phyloP scores from a whole-genome alignment of 805 yeast genomes.

The Ogataea methylovora region DNA sequence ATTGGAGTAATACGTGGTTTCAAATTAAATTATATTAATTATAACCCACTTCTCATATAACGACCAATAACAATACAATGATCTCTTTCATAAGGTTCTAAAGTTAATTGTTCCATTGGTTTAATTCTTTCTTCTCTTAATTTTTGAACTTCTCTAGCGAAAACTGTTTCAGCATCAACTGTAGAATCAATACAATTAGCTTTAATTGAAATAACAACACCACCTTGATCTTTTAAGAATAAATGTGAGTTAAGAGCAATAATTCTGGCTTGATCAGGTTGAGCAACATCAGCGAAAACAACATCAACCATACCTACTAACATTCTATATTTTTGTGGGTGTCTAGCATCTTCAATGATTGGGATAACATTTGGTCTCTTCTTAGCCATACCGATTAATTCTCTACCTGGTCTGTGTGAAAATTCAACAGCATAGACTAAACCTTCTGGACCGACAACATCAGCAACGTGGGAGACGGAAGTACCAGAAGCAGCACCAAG shows the following conservation, averaged over 20 bases:
- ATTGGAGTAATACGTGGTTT: too few relatives aligned
- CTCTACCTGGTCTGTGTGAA: conserved; percentile 99
- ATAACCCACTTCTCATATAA: conserved; percentile 84
- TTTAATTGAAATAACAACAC: conserved; percentile 97
- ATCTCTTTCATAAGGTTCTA: conserved; percentile 99
- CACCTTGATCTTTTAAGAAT: conserved; percentile 97
- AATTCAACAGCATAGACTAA: conserved; percentile 98
- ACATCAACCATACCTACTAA: conserved; percentile 97
- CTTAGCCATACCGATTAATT: conserved; percentile 98
- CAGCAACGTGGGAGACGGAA: conserved; percentile 96
- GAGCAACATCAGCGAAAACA: conserved; percentile 99
- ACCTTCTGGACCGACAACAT: conserved; percentile 98
- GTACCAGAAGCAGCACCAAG: conserved; percentile 99
- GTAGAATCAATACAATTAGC: conserved; percentile 99
- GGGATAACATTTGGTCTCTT: conserved; percentile 99
- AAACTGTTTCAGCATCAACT: conserved; percentile 98
- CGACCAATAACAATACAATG: conserved; percentile 98
- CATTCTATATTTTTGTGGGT: conserved; percentile 99
- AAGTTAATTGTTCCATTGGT: conserved; percentile 96
- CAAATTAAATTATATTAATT: conserved; percentile 9
- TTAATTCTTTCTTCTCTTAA: conserved; percentile 98
- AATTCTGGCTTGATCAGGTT: conserved; percentile 99
- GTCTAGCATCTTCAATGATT: conserved; percentile 99
- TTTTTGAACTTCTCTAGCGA: conserved; percentile 98
- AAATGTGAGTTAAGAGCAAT: conserved; percentile 96